These are phyloP conservation scores for Eucommia ulmoides DNA, from an alignment of 257 asterid genomes.

Conservation along the genomic window DNA sequence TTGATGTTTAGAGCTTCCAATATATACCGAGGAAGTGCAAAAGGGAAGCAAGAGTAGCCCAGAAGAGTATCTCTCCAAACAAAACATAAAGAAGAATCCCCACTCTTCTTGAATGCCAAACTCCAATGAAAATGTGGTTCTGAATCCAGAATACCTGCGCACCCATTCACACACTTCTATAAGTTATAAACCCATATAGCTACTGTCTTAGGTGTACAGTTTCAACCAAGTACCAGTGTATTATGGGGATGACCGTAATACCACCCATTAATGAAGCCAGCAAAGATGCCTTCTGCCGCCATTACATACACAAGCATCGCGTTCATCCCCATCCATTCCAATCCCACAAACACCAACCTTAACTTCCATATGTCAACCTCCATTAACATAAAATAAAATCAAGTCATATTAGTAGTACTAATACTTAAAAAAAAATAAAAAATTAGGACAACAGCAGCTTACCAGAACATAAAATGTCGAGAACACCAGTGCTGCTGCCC, in stretches of 20 bases:
- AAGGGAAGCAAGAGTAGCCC: slow-evolving; percentile 48
- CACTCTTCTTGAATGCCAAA: slow-evolving; percentile 55
- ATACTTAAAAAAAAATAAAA: neutral
- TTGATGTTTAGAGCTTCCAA: slow-evolving; percentile 72
- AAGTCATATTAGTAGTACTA: neutral
- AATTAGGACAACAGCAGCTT: slow-evolving; percentile 1
- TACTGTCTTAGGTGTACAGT: neutral
- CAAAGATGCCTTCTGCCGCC: slow-evolving; percentile 67
- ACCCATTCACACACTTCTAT: neutral
- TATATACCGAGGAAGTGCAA: slow-evolving; percentile 43
- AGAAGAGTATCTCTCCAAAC: slow-evolving; percentile 62
- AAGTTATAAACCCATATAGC: neutral
- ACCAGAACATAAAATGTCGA: slow-evolving; percentile 55
- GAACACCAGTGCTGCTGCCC: slow-evolving; percentile 63
- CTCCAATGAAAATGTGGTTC: slow-evolving; percentile 58
- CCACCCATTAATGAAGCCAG: slow-evolving; percentile 77
- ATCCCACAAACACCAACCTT: slow-evolving; percentile 34
- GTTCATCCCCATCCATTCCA: slow-evolving; percentile 78
- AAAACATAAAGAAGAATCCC: slow-evolving; percentile 61
- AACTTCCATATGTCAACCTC: slow-evolving; percentile 52
- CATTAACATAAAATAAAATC: neutral
- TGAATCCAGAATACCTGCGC: slow-evolving; percentile 53
- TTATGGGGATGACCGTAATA: slow-evolving; percentile 54
- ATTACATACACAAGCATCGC: slow-evolving; percentile 82
- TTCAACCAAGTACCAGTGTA: slow-evolving; percentile 40